Base-by-base conservation (phyloP, 1,139 yeast species). In the Yamadazyma epiphylla region DNA sequence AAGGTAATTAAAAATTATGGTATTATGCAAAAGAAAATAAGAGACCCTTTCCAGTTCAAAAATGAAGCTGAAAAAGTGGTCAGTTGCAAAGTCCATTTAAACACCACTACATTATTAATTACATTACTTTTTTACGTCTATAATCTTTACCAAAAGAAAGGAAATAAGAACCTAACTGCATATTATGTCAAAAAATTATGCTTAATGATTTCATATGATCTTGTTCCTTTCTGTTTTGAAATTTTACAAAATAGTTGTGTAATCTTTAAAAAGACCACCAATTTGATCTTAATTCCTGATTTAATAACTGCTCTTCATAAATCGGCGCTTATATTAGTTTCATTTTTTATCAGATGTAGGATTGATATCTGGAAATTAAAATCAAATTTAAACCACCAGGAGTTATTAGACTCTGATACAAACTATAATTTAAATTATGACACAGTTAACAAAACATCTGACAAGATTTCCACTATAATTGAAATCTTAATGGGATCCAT, bases 231-330 rank as follows among this genome's bases (percentile, higher is more conserved):
- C 4, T 45, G 55, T 29, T 47, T 47, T 32, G 49, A 51, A 16
- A 39, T 66, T 22, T 44, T 64, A 23, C 38, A 37, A 22, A 51
- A 58, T 32, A 53, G 53, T 33, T 35, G 43, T n/a, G 28, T 31
- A 2, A 48, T 54, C 27, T 62, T 64, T 40, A 64, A 59, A 9
- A 49, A 48, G 4, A 43, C 46, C 3, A 53, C 69, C 0, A 67
- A 60, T 35, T 44, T 64, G 25, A 42, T 60, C 4, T 35, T 65
- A 30, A 60, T 55, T 29, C 70, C 68, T 3, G 40, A 53, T 7
- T 24, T 59, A 4, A 52, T 56, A 28, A 36, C 45, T 11, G 40
- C 55, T 37, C 43, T 60, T 19, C 68, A 58, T 28, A 56, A 51
- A 32, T 39, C 51, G 2, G 25, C 23, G 2, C 22, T 35, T 13